phyloP scores from a whole-genome alignment of 2,329 filamentous ascomycete genomes.

The Arthrocladium fulminans region DNA sequence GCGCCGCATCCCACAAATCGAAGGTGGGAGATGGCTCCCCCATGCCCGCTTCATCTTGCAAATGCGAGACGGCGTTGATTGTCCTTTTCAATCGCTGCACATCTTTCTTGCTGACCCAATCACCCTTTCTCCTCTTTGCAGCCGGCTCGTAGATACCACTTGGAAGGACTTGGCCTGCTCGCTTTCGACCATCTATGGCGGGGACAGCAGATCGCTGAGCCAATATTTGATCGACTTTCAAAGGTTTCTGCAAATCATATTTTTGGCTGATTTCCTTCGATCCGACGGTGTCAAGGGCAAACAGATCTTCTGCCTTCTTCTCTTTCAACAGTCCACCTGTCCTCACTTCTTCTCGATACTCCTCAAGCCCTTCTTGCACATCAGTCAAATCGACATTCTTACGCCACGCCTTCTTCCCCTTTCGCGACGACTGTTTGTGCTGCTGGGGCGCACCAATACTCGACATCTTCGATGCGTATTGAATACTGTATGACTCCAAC shows the following conservation, averaged over 20 bases:
- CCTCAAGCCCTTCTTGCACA: constrained; percentile 70
- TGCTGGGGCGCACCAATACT: constrained; percentile 51
- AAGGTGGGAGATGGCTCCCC: constrained; percentile 45
- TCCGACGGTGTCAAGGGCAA: constrained; percentile 69
- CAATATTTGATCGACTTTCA: constrained; percentile 90
- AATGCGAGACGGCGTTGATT: constrained; percentile 26
- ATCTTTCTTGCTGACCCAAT: constrained; percentile 79
- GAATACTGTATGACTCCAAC: no score
- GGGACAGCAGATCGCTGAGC: constrained; percentile 73
- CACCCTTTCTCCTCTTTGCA: constrained; percentile 65
- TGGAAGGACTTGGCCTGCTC: constrained; percentile 58
- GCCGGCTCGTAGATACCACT: constrained; percentile 60
- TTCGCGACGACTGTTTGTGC: constrained; percentile 80
- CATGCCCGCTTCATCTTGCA: constrained; percentile 33
- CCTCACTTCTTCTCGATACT: constrained; percentile 81
- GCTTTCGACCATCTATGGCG: constrained; percentile 69
- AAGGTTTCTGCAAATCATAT: constrained; percentile 61
- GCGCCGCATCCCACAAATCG: constrained; percentile 64
- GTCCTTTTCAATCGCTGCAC: constrained; percentile 59
- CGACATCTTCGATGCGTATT: neutral
- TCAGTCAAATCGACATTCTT: constrained; percentile 95
- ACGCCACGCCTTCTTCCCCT: constrained; percentile 97
- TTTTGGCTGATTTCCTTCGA: constrained; percentile 57
- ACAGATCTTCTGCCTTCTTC: constrained; percentile 73
- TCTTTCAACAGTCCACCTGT: constrained; percentile 81